Conservation (phyloP, 1,284 basidiomycete genomes). For the Veloboletus limbatus region DNA sequence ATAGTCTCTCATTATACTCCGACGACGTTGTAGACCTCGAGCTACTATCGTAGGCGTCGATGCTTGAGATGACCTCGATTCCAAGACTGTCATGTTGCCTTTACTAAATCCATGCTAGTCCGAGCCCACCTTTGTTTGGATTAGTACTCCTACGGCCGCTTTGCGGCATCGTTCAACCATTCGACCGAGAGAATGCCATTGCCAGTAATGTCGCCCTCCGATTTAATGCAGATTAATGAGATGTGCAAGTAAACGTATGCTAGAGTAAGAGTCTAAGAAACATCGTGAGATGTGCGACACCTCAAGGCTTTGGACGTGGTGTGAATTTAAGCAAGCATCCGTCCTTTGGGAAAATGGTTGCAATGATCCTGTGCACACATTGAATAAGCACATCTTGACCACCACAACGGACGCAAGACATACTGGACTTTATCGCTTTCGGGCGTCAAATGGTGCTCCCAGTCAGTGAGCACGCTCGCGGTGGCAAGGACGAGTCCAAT, state of each 20-base stretch:
- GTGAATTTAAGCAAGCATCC: conserved; percentile 81
- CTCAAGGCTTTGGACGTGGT: conserved; percentile 42
- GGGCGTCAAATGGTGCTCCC: conserved; percentile 84
- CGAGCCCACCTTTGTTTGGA: no score
- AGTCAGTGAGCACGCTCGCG: conserved; percentile 83
- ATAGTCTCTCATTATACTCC: no score
- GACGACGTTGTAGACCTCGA: no score
- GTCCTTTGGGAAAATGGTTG: conserved; percentile 95
- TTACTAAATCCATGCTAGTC: neutral
- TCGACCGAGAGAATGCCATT: neutral
- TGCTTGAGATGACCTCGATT: neutral
- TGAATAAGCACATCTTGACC: neutral
- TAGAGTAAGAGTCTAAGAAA: neutral
- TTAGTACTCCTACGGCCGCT: neutral
- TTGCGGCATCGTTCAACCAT: neutral
- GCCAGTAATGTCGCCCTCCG: neutral
- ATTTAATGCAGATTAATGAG: conserved; percentile 16
- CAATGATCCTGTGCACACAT: conserved; percentile 64
- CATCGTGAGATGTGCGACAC: neutral
- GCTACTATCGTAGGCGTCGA: no score
- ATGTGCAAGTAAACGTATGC: conserved; percentile 9
- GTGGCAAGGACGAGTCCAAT: conserved; percentile 84
- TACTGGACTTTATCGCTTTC: conserved; percentile 82
- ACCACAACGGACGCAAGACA: conserved; percentile 34
- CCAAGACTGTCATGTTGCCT: no score